Conservation (phyloP, 371 early-diverging fungal genomes). For the Mucor irregularis region DNA sequence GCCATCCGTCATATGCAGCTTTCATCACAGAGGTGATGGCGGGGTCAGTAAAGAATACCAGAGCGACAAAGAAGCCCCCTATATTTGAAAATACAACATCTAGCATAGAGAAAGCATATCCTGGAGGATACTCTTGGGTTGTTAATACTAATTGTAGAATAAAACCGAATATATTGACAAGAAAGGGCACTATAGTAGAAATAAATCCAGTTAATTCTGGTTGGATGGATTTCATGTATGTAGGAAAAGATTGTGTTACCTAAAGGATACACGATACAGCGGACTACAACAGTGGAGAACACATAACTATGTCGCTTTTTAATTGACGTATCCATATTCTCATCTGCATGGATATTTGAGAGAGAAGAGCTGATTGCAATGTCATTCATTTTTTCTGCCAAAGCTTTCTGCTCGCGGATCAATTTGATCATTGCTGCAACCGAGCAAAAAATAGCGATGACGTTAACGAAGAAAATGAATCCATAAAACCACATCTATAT, state of each 20-base stretch:
- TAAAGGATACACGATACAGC: slow-evolving; percentile 30
- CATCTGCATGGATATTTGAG: neutral
- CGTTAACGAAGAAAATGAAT: slow-evolving; percentile 18
- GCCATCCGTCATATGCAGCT: neutral
- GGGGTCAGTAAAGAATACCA: slow-evolving; percentile 36
- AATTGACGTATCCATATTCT: neutral
- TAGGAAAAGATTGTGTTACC: slow-evolving; percentile 12
- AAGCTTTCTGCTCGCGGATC: slow-evolving; percentile 4
- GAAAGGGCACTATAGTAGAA: slow-evolving; percentile 26
- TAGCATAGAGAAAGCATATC: slow-evolving; percentile 2
- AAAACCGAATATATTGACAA: slow-evolving; percentile 27
- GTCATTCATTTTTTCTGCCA: neutral
- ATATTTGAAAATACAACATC: slow-evolving; percentile 3
- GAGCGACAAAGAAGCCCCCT: slow-evolving; percentile 18
- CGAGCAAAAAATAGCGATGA: slow-evolving; percentile 22
- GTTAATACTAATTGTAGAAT: slow-evolving; percentile 13
- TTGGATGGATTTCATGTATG: no score
- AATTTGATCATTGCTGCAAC: slow-evolving; percentile 20
- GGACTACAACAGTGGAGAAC: slow-evolving; percentile 22
- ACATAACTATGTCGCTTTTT: neutral
- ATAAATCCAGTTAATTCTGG: no score
- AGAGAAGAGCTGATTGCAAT: neutral
- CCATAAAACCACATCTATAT: slow-evolving; percentile 33
- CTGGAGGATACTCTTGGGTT: neutral
- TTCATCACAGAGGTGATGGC: slow-evolving; percentile 4